Conservation (phyloP, 192 early-diverging fungal species). For the Coemansia sp. region DNA sequence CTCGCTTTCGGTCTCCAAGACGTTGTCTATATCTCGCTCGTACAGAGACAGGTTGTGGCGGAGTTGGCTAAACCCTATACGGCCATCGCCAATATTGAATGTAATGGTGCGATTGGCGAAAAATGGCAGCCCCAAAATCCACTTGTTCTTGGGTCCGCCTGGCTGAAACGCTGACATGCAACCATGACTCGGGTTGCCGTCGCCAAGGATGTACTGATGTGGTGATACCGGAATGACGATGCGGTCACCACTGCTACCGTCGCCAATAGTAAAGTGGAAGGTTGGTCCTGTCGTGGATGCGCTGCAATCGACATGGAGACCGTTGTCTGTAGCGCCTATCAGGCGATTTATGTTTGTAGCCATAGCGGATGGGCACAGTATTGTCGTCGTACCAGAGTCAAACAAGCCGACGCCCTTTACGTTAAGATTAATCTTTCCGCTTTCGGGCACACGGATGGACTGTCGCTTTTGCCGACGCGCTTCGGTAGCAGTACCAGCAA, state of each 20-base stretch:
- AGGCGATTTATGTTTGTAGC: constrained; percentile 50
- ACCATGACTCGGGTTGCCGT: constrained; percentile 37
- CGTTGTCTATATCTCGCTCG: constrained; percentile 3
- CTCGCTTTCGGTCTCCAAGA: not conserved
- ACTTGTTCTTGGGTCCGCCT: constrained; percentile 44
- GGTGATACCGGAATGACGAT: constrained; percentile 26
- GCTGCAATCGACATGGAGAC: constrained; percentile 38
- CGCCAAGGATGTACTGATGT: constrained; percentile 45
- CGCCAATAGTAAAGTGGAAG: constrained; percentile 28
- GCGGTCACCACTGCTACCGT: not conserved
- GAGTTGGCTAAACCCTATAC: constrained; percentile 32
- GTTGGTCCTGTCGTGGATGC: constrained; percentile 41
- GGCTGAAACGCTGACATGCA: constrained; percentile 56
- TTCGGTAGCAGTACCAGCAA: not conserved
- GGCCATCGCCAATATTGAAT: constrained; percentile 46
- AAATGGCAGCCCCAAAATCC: constrained; percentile 51
- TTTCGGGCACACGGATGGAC: constrained; percentile 6
- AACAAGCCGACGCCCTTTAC: constrained; percentile 28
- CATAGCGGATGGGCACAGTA: constrained; percentile 33
- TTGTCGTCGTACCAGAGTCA: constrained; percentile 51
- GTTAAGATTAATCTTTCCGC: constrained; percentile 9
- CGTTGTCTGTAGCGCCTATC: constrained; percentile 45
- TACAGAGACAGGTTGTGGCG: constrained; percentile 2
- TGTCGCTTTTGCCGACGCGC: not conserved
- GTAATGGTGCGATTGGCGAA: constrained; percentile 46